phyloP scores from a whole-genome alignment of 2,329 filamentous ascomycete genomes.

The Trichoderma cornu-damae region DNA sequence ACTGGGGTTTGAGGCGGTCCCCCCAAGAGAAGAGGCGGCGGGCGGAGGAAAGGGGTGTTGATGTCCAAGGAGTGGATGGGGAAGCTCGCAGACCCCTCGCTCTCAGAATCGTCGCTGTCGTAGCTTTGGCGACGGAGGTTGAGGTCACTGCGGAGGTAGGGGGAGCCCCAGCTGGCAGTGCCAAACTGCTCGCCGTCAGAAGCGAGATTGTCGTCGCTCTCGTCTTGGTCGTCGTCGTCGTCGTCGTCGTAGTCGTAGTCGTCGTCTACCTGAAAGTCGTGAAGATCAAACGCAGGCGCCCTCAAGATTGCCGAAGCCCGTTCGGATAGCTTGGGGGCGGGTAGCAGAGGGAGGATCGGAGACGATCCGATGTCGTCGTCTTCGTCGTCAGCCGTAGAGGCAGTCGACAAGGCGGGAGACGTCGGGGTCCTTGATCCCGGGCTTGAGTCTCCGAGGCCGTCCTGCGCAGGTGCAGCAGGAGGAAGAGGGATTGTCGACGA shows the following conservation, averaged over 20 bases:
- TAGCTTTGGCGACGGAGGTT: conserved; percentile 48
- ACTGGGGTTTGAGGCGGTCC: conserved; percentile 20
- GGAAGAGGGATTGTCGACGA: conserved; percentile 45
- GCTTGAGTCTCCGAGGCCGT: conserved; percentile 42
- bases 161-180: conserved; percentile 87
- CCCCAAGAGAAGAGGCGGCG: conserved; percentile 40
- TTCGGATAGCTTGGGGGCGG: conserved; percentile 52
- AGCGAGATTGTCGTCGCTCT: conserved; percentile 6
- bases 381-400: conserved; percentile 56
- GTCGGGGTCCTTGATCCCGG: conserved; percentile 37
- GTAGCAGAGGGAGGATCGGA: conserved; percentile 54
- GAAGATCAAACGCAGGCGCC: conserved; percentile 41
- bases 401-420: conserved; percentile 57
- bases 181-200: conserved; percentile 39
- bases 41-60: conserved; percentile 57
- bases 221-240: conserved; percentile 23
- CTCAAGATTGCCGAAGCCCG: conserved; percentile 51
- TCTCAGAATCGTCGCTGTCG: conserved; percentile 56
- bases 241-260: too few species aligned
- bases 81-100: conserved; percentile 53
- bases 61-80: conserved; percentile 58
- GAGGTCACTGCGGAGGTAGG: conserved; percentile 65
- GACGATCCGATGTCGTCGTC: conserved; percentile 51
- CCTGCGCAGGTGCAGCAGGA: conserved; percentile 59
- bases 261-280: conserved; percentile 14